Percentiles rank a stretch among this genome's conserved stretches.
These are phyloP conservation scores for Scopulariopsis brevicaulis DNA, from an alignment of 2,329 filamentous ascomycete species.

Conservation along the genomic window DNA sequence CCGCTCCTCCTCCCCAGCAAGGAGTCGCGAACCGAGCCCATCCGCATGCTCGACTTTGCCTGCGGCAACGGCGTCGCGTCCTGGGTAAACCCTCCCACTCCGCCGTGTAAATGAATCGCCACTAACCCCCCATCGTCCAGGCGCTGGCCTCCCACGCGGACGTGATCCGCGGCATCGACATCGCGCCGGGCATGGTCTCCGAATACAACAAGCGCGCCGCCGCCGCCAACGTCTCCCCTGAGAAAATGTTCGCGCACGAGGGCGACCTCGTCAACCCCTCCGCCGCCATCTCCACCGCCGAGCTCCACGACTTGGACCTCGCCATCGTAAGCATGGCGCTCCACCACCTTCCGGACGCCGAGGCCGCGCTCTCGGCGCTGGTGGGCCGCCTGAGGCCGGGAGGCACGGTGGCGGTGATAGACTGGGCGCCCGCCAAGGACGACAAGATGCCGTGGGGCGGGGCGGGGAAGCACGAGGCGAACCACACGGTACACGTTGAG, in stretches of 20 bases:
- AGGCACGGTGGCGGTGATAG: conserved; percentile 19
- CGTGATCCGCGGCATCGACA: conserved; percentile 19
- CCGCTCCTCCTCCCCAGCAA: conserved; percentile 5
- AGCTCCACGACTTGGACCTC: conserved; percentile 18
- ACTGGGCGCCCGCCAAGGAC: conserved; percentile 34
- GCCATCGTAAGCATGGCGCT: conserved; percentile 22
- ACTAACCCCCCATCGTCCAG: conserved; percentile 10
- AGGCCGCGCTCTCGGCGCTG: conserved; percentile 15
- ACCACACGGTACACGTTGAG: neutral
- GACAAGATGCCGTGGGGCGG: conserved; percentile 42
- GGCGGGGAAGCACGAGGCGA: conserved; percentile 21
- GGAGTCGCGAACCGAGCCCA: neutral
- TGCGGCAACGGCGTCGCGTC: conserved; percentile 17
- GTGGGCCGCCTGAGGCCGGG: conserved; percentile 15
- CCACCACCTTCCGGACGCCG: conserved; percentile 20
- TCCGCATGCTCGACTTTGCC: conserved; percentile 18
- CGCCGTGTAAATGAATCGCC: neutral
- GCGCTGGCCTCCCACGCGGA: conserved; percentile 18
- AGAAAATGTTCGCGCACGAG: conserved; percentile 17
- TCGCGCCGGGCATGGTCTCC: conserved; percentile 18
- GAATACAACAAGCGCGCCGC: conserved; percentile 18
- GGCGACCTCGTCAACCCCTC: conserved; percentile 17
- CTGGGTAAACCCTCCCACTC: conserved; percentile 9
- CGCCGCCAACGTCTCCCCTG: conserved; percentile 10
- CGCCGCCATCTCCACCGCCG: conserved; percentile 9